Conservation (phyloP, 345 rosid genomes). For the Brassica carinata region DNA sequence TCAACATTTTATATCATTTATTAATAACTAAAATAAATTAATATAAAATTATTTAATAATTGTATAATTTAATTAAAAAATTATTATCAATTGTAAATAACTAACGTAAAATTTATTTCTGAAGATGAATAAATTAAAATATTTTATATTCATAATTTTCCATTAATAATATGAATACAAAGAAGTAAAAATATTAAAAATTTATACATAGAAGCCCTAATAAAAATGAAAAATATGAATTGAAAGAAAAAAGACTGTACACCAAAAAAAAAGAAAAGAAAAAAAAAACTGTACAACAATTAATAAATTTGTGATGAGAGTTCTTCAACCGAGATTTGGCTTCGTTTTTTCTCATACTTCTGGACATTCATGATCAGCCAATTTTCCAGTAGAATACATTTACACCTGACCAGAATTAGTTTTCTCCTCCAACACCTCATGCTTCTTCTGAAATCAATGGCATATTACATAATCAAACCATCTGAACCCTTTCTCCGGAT, state of each 20-base stretch:
- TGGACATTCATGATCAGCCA: neutral
- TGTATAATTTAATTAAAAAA: no score
- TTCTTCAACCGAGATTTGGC: neutral
- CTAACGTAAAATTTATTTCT: neutral
- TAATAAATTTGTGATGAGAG: neutral
- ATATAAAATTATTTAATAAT: no score
- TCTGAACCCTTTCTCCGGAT: no score
- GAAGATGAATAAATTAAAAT: neutral
- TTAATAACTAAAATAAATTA: no score
- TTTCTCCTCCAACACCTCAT: neutral
- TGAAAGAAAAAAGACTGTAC: neutral
- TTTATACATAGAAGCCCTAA: neutral
- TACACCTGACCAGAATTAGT: no score
- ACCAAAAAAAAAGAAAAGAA: no score
- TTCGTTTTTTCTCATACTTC: neutral
- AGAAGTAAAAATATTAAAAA: neutral
- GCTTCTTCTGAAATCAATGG: neutral
- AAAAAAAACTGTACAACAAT: neutral
- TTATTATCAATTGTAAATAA: neutral
- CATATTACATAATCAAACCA: neutral
- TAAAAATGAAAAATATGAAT: no score
- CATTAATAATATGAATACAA: no score
- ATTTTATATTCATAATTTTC: neutral
- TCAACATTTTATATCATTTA: no score
- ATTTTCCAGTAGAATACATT: neutral